These are phyloP conservation scores for Neopestalotiopsis clavispora DNA, from an alignment of 2,329 filamentous ascomycete genomes.

Conservation along the genomic window DNA sequence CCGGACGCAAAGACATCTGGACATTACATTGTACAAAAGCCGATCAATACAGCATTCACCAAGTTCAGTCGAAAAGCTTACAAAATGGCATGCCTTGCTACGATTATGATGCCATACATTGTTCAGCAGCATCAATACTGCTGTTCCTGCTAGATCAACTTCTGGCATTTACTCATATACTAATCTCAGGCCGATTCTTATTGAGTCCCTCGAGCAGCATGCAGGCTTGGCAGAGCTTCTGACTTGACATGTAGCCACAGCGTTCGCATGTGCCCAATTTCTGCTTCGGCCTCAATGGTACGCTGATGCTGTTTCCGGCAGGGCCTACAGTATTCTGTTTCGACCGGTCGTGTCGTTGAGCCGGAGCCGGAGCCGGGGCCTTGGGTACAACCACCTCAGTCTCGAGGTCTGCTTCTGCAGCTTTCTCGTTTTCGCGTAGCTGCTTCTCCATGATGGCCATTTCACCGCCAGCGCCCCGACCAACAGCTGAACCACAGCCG, in stretches of 20 bases:
- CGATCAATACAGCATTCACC: conserved; percentile 8
- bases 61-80: background rate
- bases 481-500: conserved; percentile 77
- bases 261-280: conserved; percentile 81
- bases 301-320: conserved; percentile 26
- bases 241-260: conserved; percentile 96
- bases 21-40: conserved; percentile 19
- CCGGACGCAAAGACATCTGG: background rate
- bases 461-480: conserved; percentile 71
- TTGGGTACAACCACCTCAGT: conserved; percentile 61
- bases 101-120: conserved; percentile 16
- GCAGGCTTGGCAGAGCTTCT: conserved; percentile 92
- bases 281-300: conserved; percentile 58
- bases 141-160: background rate
- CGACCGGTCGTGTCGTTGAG: conserved; percentile 38
- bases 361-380: conserved; percentile 34
- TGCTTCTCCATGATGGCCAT: conserved; percentile 83
- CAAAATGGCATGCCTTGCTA: conserved; percentile 1
- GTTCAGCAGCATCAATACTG: background rate
- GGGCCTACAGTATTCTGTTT: conserved; percentile 40
- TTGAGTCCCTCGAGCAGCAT: conserved; percentile 88
- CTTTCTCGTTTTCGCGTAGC: conserved; percentile 67
- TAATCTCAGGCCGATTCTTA: conserved; percentile 70
- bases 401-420: conserved; percentile 64
- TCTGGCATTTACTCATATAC: conserved; percentile 44